Percentiles rank a stretch among this genome's conserved stretches.
phyloP scores from a whole-genome alignment of 352 stramenopile species.

The Globisporangium rhizosaccharum region DNA sequence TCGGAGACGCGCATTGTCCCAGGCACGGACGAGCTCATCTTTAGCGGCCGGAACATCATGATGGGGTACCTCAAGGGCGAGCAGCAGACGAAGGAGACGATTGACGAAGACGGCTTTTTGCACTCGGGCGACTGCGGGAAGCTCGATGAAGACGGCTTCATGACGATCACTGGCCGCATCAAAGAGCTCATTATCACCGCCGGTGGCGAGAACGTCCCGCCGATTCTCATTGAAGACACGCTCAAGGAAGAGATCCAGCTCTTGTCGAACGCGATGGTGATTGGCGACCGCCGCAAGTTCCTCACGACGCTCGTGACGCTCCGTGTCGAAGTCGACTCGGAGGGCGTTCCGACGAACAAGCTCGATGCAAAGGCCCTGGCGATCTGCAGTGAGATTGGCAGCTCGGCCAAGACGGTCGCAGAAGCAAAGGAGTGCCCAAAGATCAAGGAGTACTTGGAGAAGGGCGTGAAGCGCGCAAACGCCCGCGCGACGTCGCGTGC shows the following conservation, averaged over 20 bases:
- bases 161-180: slow-evolving; percentile 94
- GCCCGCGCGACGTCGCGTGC: slow-evolving; percentile 65
- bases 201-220: slow-evolving; percentile 94
- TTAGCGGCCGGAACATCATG: slow-evolving; percentile 83
- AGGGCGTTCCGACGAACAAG: slow-evolving; percentile 80
- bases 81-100: slow-evolving; percentile 79
- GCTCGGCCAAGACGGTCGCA: slow-evolving; percentile 53
- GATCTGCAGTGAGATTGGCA: slow-evolving; percentile 60
- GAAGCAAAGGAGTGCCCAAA: slow-evolving; percentile 73
- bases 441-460: slow-evolving; percentile 69
- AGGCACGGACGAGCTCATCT: slow-evolving; percentile 70
- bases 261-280: slow-evolving; percentile 90
- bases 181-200: slow-evolving; percentile 96
- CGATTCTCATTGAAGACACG: slow-evolving; percentile 89
- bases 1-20: slow-evolving; percentile 50
- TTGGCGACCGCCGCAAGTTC: slow-evolving; percentile 93
- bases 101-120: slow-evolving; percentile 91
- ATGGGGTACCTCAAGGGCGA: slow-evolving; percentile 87
- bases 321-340: slow-evolving; percentile 66
- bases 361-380: slow-evolving; percentile 64
- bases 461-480: slow-evolving; percentile 78
- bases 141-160: slow-evolving; percentile 90
- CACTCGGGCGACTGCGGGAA: slow-evolving; percentile 92
- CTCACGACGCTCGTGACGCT: slow-evolving; percentile 87
- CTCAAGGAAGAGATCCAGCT: slow-evolving; percentile 86